Percentiles rank a stretch among this genome's conserved stretches.
Evolutionary conservation across 2,329 filamentous ascomycete species (phyloP).

Genomic region (Diaporthe sp.): DNA sequence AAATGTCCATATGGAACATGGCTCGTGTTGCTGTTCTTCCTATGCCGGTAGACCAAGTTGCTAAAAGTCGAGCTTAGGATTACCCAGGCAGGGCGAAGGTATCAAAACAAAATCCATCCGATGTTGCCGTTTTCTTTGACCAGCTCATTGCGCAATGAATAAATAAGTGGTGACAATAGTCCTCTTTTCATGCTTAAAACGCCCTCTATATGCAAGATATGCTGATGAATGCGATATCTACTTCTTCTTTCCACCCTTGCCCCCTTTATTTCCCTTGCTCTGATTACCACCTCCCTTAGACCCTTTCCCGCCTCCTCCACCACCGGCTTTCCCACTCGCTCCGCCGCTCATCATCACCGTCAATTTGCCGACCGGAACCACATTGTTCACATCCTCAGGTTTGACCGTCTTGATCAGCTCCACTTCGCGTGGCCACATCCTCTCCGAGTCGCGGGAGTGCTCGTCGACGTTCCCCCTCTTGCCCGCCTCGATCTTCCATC

Average conservation of each 20-base stretch:
- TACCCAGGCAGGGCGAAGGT: background rate
- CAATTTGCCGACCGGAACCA: slow-evolving; percentile 83
- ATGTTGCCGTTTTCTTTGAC: background rate
- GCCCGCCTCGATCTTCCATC: slow-evolving; percentile 77
- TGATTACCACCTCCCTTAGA: slow-evolving; percentile 49
- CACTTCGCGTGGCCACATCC: slow-evolving; percentile 87
- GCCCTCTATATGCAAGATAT: background rate
- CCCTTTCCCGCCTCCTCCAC: slow-evolving; percentile 55
- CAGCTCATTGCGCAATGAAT: background rate
- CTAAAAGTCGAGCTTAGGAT: background rate
- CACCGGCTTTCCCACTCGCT: slow-evolving; percentile 56
- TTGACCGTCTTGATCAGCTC: slow-evolving; percentile 86
- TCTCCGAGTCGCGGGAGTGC: slow-evolving; percentile 72
- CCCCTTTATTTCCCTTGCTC: slow-evolving; percentile 50
- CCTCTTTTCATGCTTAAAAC: background rate
- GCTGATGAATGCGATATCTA: slow-evolving; percentile 17
- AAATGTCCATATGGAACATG: background rate
- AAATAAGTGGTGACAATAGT: background rate
- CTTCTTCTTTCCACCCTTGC: slow-evolving; percentile 60
- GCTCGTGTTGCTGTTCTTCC: background rate
- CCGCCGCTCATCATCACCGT: slow-evolving; percentile 81
- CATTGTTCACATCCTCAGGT: slow-evolving; percentile 84
- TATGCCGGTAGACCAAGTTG: background rate
- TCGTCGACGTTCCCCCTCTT: slow-evolving; percentile 73
- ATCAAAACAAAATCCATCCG: background rate